Evolutionary conservation across 768 basidiomycete genomes (phyloP), one percentile per base, ranked within the genome.

Genomic region (Phlebiopsis gigantea): DNA sequence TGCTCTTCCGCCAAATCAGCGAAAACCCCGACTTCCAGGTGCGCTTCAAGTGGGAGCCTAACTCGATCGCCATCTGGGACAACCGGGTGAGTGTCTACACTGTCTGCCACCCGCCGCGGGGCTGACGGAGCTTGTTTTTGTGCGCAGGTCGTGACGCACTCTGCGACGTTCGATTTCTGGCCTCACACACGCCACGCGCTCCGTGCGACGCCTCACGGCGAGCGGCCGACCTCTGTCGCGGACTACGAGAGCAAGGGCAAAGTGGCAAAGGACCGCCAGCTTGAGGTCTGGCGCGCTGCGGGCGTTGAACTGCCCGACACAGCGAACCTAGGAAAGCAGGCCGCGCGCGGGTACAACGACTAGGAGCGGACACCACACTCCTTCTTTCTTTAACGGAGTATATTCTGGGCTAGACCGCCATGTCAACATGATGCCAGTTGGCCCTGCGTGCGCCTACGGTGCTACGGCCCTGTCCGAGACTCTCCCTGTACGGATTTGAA

Each of bases 51-150:
- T 92, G 90, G 90, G 79, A 86, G 66, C 73, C 76, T 34, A 83
- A 90, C 66, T 85, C 87, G 42, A 73, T 92, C 52, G 90, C 88
- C n/a, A 76, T 92, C 68, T 93, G 91, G 90, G 89, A 93, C 65
- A 92, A 92, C 69, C 77, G 90, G 69, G 87, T 88, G 60, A 39
- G 79, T 67, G 7, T 42, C 24, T 41, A 7, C 25, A 1, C 14
- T 29, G 19, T 31, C 46, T 12, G 26, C 22, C 39, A 12, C 5
- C n/a, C 19, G 28, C 39, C 17, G 19, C 43, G 42, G 7, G 21
- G 26, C n/a, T 44, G 50, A 34, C 21, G n/a, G n/a, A n/a, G n/a
- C n/a, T n/a, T n/a, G n/a, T n/a, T n/a, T n/a, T n/a, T n/a, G 19
- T 24, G 29, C 24, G 30, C 59, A 87, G 87, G 66, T 89, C 57